Conservation (phyloP, 2,329 filamentous ascomycete species). For the Penicillium rolfsii region DNA sequence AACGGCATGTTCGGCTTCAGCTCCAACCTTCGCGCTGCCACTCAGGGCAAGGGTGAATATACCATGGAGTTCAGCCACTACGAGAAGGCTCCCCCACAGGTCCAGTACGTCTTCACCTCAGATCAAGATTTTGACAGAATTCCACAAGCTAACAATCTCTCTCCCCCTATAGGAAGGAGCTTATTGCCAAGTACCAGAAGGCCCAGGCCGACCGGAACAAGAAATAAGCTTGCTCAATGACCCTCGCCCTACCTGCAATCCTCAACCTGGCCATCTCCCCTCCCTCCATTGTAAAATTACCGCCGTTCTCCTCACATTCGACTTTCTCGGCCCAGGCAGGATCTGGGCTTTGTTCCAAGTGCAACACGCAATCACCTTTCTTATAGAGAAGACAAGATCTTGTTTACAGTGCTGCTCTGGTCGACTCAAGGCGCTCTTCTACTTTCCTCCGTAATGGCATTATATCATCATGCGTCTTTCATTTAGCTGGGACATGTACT, state of each 20-base stretch:
- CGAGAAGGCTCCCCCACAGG: constrained; percentile 77
- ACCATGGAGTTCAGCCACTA: constrained; percentile 99
- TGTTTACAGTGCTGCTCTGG: constrained; percentile 7
- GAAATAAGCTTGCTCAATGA: constrained; percentile 49
- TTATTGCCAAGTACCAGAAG: constrained; percentile 70
- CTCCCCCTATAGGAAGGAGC: constrained; percentile 58
- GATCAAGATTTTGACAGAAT: constrained; percentile 1
- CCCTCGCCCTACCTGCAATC: constrained; percentile 14
- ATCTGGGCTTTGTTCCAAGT: constrained; percentile 1
- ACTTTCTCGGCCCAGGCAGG: constrained; percentile 4
- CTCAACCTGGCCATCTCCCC: constrained; percentile 12
- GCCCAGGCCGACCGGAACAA: constrained; percentile 66
- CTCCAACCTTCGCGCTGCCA: constrained; percentile 85
- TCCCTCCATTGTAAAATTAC: constrained; percentile 9
- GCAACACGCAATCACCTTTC: constrained; percentile 1
- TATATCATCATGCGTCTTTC: constrained; percentile 24
- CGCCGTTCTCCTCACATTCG: not conserved
- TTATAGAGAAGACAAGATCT: constrained; percentile 8
- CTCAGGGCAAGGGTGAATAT: constrained; percentile 98
- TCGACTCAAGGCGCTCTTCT: constrained; percentile 16
- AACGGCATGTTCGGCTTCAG: constrained; percentile 99
- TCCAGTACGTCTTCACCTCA: constrained; percentile 70
- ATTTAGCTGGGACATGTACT: constrained; percentile 27
- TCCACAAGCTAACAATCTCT: constrained; percentile 15
- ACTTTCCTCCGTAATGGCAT: constrained; percentile 25